phyloP scores from a whole-genome alignment of 164 flowering plant genomes.

The Chloranthus sessilifolius region DNA sequence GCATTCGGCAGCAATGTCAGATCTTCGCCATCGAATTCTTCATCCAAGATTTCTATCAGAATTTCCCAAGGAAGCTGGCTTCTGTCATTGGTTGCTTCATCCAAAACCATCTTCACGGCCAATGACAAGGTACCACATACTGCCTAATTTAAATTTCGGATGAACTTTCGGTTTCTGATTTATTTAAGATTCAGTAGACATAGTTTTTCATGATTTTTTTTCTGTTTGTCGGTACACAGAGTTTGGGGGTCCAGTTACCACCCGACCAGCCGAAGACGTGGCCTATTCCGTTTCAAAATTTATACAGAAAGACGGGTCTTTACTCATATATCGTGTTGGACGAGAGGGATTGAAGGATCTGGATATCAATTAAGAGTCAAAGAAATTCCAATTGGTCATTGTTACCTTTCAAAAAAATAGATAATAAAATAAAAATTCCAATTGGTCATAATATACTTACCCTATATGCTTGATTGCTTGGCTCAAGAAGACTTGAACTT shows the following conservation, averaged over 20 bases:
- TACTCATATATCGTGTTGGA: too few species aligned
- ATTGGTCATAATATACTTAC: too few species aligned
- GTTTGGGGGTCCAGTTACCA: constrained; percentile 88
- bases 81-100: constrained; percentile 90
- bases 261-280: constrained; percentile 86
- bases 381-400: too few species aligned
- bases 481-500: too few species aligned
- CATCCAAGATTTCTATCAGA: constrained; percentile 80
- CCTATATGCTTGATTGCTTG: too few species aligned
- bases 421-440: too few species aligned
- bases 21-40: constrained; percentile 84
- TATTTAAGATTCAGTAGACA: not conserved
- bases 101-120: constrained; percentile 93
- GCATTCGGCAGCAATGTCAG: constrained; percentile 69
- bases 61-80: constrained; percentile 82
- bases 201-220: too few species aligned
- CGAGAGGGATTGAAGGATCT: too few species aligned
- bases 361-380: too few species aligned
- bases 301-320: constrained; percentile 88
- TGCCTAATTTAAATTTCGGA: too few species aligned
- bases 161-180: too few species aligned
- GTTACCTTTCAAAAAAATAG: too few species aligned
- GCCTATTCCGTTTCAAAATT: constrained; percentile 90
- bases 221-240: constrained; percentile 59
- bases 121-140: constrained; percentile 48